Conservation (phyloP, 352 stramenopile species). For the Hyaloperonospora arabidopsidis region DNA sequence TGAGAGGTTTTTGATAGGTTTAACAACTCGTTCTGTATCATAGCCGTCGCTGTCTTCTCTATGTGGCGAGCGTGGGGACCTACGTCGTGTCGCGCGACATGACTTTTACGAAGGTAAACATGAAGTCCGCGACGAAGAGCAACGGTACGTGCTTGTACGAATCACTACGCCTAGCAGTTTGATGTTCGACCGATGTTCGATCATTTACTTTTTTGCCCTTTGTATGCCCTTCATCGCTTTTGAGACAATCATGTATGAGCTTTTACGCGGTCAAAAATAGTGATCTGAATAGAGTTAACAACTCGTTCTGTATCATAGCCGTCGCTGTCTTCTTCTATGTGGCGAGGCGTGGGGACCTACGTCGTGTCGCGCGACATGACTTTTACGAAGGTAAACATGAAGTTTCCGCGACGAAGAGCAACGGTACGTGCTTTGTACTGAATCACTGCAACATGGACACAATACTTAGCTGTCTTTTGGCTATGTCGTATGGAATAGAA, state of each 20-base stretch:
- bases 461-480: background rate
- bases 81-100: conserved; percentile 79
- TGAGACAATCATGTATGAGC: too few species aligned
- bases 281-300: too few species aligned
- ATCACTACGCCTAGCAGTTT: too few species aligned
- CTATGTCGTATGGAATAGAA: conserved; percentile 25
- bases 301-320: conserved; percentile 25
- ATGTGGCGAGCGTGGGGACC: conserved; percentile 52
- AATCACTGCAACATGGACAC: background rate
- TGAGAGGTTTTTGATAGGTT: background rate
- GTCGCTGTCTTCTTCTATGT: conserved; percentile 75
- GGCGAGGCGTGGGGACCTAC: conserved; percentile 55
- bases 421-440: conserved; percentile 27
- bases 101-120: conserved; percentile 82
- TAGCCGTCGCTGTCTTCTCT: conserved; percentile 74
- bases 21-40: conserved; percentile 1
- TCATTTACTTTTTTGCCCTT: too few species aligned
- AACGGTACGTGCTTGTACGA: too few species aligned
- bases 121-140: conserved; percentile 79
- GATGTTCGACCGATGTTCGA: too few species aligned
- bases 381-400: conserved; percentile 85
- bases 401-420: conserved; percentile 68
- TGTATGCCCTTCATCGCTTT: too few species aligned
- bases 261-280: too few species aligned
- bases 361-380: conserved; percentile 77